Evolutionary conservation across 2,329 filamentous ascomycete species (phyloP).

Genomic region (Exophiala sp.): DNA sequence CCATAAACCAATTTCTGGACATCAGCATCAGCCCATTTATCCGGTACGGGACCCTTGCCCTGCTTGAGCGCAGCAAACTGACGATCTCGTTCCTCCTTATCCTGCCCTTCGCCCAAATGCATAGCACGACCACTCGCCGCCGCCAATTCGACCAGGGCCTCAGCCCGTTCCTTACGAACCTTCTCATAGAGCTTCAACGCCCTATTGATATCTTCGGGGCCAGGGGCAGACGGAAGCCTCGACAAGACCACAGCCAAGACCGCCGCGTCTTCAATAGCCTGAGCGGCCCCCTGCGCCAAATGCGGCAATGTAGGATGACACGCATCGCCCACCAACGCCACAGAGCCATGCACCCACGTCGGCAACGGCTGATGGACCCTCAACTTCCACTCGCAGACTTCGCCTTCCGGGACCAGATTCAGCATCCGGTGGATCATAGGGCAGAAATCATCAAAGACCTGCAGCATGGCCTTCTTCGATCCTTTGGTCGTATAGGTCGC

Average conservation of each 20-base stretch:
- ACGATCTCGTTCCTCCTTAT: slow-evolving; percentile 53
- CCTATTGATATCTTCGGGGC: slow-evolving; percentile 45
- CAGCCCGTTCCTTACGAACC: slow-evolving; percentile 52
- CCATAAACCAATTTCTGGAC: slow-evolving; percentile 62
- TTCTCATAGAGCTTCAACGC: slow-evolving; percentile 46
- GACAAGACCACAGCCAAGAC: slow-evolving; percentile 50
- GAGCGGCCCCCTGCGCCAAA: slow-evolving; percentile 58
- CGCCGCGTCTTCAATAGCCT: slow-evolving; percentile 59
- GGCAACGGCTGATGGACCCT: too few species aligned
- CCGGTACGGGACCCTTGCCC: slow-evolving; percentile 49
- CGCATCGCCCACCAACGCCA: too few species aligned
- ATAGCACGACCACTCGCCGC: slow-evolving; percentile 50
- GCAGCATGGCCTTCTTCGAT: too few species aligned
- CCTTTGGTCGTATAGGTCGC: slow-evolving; percentile 60
- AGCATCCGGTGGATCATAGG: slow-evolving; percentile 57
- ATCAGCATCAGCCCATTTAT: slow-evolving; percentile 63
- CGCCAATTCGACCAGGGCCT: slow-evolving; percentile 54
- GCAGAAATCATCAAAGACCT: slow-evolving; percentile 55
- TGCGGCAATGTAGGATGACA: too few species aligned
- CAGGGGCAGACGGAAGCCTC: slow-evolving; percentile 40
- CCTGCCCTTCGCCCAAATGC: slow-evolving; percentile 54
- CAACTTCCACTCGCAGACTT: slow-evolving; percentile 56
- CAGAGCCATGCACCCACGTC: too few species aligned
- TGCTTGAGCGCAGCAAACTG: slow-evolving; percentile 50
- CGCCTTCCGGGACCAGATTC: slow-evolving; percentile 55